phyloP scores from a whole-genome alignment of 805 yeast genomes.

The Kodamaea leandrae region DNA sequence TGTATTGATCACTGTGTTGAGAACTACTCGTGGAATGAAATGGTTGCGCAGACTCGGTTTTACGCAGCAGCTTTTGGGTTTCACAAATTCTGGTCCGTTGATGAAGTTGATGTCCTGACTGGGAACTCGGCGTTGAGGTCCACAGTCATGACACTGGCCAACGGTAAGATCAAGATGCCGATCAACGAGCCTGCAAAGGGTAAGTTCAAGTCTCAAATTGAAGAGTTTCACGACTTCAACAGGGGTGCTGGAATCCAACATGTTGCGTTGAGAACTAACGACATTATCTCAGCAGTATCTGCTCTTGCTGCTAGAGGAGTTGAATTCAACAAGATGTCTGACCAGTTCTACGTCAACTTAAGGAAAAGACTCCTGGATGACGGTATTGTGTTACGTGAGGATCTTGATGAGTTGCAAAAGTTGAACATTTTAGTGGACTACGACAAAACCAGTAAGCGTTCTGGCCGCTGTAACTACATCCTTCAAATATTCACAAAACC shows the following conservation, averaged over 20 bases:
- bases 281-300: slow-evolving; percentile 57
- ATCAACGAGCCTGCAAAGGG: slow-evolving; percentile 82
- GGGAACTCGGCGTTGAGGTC: slow-evolving; percentile 68
- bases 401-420: slow-evolving; percentile 46
- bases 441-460: slow-evolving; percentile 48
- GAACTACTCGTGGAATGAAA: slow-evolving; percentile 67
- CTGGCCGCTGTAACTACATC: slow-evolving; percentile 55
- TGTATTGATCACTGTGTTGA: slow-evolving; percentile 79
- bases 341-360: slow-evolving; percentile 54
- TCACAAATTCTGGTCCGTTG: slow-evolving; percentile 82
- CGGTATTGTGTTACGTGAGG: slow-evolving; percentile 49
- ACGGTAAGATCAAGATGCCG: slow-evolving; percentile 72
- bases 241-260: slow-evolving; percentile 87
- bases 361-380: slow-evolving; percentile 43
- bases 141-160: slow-evolving; percentile 70
- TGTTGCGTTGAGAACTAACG: slow-evolving; percentile 62
- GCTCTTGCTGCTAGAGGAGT: slow-evolving; percentile 60
- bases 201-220: slow-evolving; percentile 67
- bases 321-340: slow-evolving; percentile 63
- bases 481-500: slow-evolving; percentile 81
- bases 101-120: slow-evolving; percentile 71
- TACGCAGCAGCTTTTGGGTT: slow-evolving; percentile 69
- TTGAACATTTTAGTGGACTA: slow-evolving; percentile 70
- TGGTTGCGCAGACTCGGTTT: slow-evolving; percentile 55
- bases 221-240: slow-evolving; percentile 72